These are phyloP conservation scores for Phycomyces blakesleeanus DNA, from an alignment of 192 early-diverging fungal species.

Conservation along the genomic window DNA sequence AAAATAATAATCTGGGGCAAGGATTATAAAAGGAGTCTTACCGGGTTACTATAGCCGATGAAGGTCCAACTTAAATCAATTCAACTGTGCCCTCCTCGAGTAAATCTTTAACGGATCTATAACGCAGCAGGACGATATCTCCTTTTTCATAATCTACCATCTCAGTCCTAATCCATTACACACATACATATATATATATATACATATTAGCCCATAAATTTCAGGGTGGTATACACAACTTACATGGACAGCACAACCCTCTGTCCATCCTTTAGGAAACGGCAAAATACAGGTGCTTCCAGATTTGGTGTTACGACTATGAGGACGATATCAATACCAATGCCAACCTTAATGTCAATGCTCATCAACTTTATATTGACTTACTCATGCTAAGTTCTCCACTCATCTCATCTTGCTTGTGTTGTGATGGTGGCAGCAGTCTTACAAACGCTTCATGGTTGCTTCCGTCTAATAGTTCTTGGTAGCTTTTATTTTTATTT, in stretches of 20 bases:
- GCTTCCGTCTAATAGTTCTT: conserved; percentile 43
- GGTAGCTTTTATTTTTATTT: conserved; percentile 38
- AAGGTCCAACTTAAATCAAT: conserved; percentile 40
- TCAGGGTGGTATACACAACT: background rate
- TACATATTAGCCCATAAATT: background rate
- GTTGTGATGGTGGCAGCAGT: conserved; percentile 44
- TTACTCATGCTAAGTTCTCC: conserved; percentile 31
- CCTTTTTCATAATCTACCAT: conserved; percentile 10
- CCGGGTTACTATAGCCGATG: no score
- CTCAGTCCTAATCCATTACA: conserved; percentile 1
- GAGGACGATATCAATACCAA: background rate
- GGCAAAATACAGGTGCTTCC: conserved; percentile 60
- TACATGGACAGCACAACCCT: conserved; percentile 15
- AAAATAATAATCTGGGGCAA: background rate
- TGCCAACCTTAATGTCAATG: background rate
- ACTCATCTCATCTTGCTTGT: conserved; percentile 43
- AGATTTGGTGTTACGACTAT: conserved; percentile 50
- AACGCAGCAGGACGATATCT: conserved; percentile 55
- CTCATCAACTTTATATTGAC: conserved; percentile 27
- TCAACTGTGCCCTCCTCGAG: conserved; percentile 44
- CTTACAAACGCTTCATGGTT: conserved; percentile 48
- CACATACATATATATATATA: no score
- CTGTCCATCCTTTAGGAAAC: conserved; percentile 38
- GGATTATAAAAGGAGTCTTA: background rate
- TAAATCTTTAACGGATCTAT: conserved; percentile 40